Conservation (phyloP, 1,284 basidiomycete species). For the Trichosporon ovoides region DNA sequence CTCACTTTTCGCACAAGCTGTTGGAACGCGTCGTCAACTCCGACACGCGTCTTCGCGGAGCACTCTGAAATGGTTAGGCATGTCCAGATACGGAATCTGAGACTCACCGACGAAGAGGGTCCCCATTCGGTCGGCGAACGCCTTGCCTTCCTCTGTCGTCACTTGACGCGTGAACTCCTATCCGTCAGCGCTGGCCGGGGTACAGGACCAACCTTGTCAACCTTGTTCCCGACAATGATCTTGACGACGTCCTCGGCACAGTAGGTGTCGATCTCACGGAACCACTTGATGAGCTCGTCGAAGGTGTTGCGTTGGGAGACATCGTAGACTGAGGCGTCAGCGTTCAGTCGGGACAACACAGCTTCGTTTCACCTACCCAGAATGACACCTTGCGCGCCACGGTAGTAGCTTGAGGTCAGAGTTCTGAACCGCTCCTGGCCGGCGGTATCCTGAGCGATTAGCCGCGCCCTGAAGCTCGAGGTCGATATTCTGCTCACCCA, state of each 20-base stretch:
- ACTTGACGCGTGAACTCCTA: constrained; percentile 68
- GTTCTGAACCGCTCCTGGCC: constrained; percentile 97
- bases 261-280: constrained; percentile 89
- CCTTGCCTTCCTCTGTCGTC: constrained; percentile 66
- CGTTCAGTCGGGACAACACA: background rate
- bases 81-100: constrained; percentile 64
- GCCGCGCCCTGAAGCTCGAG: background rate
- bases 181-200: background rate
- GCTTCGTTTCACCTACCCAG: constrained; percentile 63
- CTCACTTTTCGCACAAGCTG: constrained; percentile 65
- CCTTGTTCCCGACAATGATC: constrained; percentile 90
- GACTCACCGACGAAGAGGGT: constrained; percentile 80
- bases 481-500: constrained; percentile 47
- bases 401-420: constrained; percentile 95
- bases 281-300: constrained; percentile 88
- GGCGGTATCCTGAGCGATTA: constrained; percentile 69
- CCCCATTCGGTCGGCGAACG: constrained; percentile 74
- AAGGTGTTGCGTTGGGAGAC: constrained; percentile 86
- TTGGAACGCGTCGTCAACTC: constrained; percentile 72
- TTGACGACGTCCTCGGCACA: constrained; percentile 82
- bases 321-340: constrained; percentile 65
- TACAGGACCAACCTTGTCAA: constrained; percentile 71
- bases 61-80: constrained; percentile 42
- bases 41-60: constrained; percentile 75
- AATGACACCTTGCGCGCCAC: constrained; percentile 62